phyloP scores from a whole-genome alignment of 371 early-diverging fungal species.

The Actinomortierella wolfii region DNA sequence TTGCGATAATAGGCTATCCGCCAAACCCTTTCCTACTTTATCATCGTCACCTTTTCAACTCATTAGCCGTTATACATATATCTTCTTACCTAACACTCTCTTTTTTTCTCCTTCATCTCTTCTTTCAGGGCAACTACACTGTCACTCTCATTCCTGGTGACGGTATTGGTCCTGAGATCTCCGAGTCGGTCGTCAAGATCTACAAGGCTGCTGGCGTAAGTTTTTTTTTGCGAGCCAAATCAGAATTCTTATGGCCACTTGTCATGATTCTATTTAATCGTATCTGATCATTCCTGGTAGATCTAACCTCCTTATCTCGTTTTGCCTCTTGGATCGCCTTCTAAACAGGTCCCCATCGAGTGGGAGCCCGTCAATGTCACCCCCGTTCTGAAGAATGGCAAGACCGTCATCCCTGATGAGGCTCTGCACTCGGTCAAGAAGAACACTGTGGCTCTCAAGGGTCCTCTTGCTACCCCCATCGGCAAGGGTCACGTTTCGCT shows the following conservation, averaged over 20 bases:
- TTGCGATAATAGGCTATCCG: no score
- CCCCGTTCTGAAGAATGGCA: slow-evolving; percentile 90
- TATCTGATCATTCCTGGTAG: not conserved
- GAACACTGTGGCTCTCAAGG: slow-evolving; percentile 97
- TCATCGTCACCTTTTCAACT: not conserved
- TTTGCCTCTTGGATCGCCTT: not conserved
- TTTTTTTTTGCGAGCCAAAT: not conserved
- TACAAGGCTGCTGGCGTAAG: slow-evolving; percentile 88
- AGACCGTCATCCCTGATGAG: slow-evolving; percentile 91
- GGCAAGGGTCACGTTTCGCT: slow-evolving; percentile 99
- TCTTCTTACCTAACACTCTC: not conserved
- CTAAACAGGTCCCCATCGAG: slow-evolving; percentile 83
- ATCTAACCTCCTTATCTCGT: not conserved
- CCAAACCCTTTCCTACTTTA: not conserved
- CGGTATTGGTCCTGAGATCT: slow-evolving; percentile 99
- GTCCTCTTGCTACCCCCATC: slow-evolving; percentile 96
- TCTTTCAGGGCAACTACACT: slow-evolving; percentile 69
- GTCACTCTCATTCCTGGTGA: slow-evolving; percentile 98
- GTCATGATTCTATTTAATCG: not conserved
- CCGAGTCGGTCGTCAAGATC: slow-evolving; percentile 89
- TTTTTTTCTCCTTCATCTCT: slow-evolving; percentile 1
- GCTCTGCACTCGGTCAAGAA: slow-evolving; percentile 90
- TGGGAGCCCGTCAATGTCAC: slow-evolving; percentile 98
- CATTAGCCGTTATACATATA: not conserved
- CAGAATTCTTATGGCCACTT: not conserved